Evolutionary conservation across 2,329 filamentous ascomycete genomes (phyloP).

Genomic region (Grosmannia penicillata): DNA sequence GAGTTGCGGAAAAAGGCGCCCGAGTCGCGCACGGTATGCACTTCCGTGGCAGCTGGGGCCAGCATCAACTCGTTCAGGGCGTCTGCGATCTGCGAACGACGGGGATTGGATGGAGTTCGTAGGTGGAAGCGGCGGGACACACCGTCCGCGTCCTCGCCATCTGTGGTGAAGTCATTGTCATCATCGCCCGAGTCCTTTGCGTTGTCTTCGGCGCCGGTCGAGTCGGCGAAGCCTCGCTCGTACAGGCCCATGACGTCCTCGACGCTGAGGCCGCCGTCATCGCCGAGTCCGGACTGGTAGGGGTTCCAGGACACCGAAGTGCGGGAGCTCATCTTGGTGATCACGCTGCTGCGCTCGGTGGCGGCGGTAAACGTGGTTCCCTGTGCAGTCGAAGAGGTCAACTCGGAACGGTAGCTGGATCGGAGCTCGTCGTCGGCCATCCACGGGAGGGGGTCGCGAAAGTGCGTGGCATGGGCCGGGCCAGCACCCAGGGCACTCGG

Average conservation of each 20-base stretch:
- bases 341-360: constrained; percentile 72
- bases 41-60: too few species aligned
- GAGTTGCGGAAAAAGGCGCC: constrained; percentile 21
- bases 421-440: constrained; percentile 35
- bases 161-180: constrained; percentile 14
- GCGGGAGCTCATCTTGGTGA: constrained; percentile 65
- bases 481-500: neutral
- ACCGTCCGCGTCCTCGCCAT: constrained; percentile 7
- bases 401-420: constrained; percentile 41
- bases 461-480: neutral
- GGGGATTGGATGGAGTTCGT: too few species aligned
- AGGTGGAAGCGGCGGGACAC: too few species aligned
- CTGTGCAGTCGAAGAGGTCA: constrained; percentile 36
- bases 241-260: constrained; percentile 60
- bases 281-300: constrained; percentile 19
- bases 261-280: constrained; percentile 43
- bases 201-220: constrained; percentile 28
- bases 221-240: constrained; percentile 45
- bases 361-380: constrained; percentile 37
- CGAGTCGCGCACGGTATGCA: constrained; percentile 22
- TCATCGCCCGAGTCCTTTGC: constrained; percentile 19
- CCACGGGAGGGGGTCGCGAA: constrained; percentile 25
- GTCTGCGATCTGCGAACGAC: constrained; percentile 11
- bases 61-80: too few species aligned
- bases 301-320: constrained; percentile 38